Evolutionary conservation across 164 flowering plant genomes (phyloP).

Genomic region (Vitis rotundifolia): DNA sequence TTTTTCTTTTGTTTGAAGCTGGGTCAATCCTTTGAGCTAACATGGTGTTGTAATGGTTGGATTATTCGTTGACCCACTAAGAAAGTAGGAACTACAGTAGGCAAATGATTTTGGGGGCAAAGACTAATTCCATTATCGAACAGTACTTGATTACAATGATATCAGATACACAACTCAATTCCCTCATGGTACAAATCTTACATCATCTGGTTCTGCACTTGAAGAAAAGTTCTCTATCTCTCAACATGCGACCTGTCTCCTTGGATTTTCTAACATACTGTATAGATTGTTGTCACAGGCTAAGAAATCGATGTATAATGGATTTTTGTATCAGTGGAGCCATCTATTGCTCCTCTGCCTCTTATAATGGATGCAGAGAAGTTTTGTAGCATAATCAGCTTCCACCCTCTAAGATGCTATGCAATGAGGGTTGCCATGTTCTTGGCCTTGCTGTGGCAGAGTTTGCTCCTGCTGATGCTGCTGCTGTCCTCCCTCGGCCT

Average conservation of each 20-base stretch:
- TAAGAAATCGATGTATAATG: background rate
- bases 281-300: background rate
- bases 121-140: slow-evolving; percentile 8
- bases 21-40: background rate
- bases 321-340: background rate
- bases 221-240: background rate
- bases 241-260: background rate
- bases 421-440: slow-evolving; percentile 84
- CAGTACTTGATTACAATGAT: slow-evolving; percentile 1
- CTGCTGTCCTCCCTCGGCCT: slow-evolving; percentile 38
- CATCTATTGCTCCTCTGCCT: slow-evolving; percentile 8
- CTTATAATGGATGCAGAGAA: slow-evolving; percentile 2
- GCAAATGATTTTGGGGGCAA: background rate
- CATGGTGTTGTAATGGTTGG: background rate
- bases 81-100: background rate
- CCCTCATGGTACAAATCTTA: slow-evolving; percentile 15
- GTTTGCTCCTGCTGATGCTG: slow-evolving; percentile 31
- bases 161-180: background rate
- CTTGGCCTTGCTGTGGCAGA: slow-evolving; percentile 45
- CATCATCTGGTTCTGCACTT: slow-evolving; percentile 1
- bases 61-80: background rate
- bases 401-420: slow-evolving; percentile 85
- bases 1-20: too few relatives aligned
- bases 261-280: background rate
- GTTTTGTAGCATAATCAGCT: slow-evolving; percentile 32